These are phyloP conservation scores for Boletales sp. DNA, from an alignment of 768 basidiomycete species.

Conservation along the genomic window DNA sequence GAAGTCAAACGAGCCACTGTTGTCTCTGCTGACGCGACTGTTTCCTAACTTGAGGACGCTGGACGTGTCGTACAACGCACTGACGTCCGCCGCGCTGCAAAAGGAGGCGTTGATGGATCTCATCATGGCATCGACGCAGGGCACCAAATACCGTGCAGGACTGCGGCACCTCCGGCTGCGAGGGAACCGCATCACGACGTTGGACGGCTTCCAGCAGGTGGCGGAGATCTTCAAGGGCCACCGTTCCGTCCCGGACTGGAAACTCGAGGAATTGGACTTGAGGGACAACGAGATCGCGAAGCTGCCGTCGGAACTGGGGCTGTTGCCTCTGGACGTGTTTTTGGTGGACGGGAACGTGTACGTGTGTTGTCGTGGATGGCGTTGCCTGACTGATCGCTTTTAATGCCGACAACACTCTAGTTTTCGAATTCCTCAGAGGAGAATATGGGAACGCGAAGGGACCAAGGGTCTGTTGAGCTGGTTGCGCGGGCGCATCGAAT, in stretches of 20 bases:
- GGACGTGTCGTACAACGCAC: conserved; percentile 70
- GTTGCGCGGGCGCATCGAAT: conserved; percentile 73
- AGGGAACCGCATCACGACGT: conserved; percentile 60
- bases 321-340: conserved; percentile 76
- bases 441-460: conserved; percentile 85
- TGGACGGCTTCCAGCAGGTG: conserved; percentile 60
- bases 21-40: conserved; percentile 57
- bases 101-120: conserved; percentile 46
- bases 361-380: conserved; percentile 28
- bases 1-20: conserved; percentile 49
- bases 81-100: conserved; percentile 53
- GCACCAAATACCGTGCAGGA: conserved; percentile 41
- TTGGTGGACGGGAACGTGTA: conserved; percentile 83
- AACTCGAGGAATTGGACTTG: conserved; percentile 77
- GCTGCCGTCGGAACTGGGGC: conserved; percentile 65
- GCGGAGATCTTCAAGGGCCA: conserved; percentile 67
- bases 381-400: neutral
- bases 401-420: conserved; percentile 17
- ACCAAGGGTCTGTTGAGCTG: conserved; percentile 78
- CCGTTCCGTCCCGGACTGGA: conserved; percentile 62
- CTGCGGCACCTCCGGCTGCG: conserved; percentile 63
- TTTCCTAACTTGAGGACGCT: conserved; percentile 71
- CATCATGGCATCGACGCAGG: conserved; percentile 42
- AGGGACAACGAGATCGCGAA: conserved; percentile 77
- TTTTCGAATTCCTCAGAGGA: conserved; percentile 76